Evolutionary conservation across 495 filamentous ascomycete species (phyloP), one percentile per base, ranked within the genome.

Genomic region (Stereocaulon alpinum): DNA sequence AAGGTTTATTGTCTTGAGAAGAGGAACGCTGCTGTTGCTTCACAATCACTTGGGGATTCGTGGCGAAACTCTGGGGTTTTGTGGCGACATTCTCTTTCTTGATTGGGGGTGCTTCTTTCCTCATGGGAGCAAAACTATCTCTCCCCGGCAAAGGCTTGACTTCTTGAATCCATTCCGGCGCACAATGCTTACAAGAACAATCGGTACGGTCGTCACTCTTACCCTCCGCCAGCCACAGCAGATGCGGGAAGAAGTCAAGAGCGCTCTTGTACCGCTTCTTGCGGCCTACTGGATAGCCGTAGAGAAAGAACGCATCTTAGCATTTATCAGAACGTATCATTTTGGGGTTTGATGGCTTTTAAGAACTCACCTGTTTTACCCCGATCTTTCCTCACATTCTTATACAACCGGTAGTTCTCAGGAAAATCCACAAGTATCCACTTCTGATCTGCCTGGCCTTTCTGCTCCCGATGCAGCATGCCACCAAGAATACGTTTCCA

Each of bases 251-350:
- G 70, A 85, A 85, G 44, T 85, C 81, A 5, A 67, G 70, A 5
- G 82, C 80, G 56, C 77, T 83, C 55, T 82, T 66, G 63, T 75
- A 86, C 6, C 80, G 73, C 67, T 84, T 84, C 58, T 74, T 79
- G 17, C 75, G 73, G 3, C 81, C 82, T 32, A 71, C 64, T 1
- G 81, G 82, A 61, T 85, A 77, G 32, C 82, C 82, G 61, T 84
- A 85, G 3, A 86, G 72, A 67, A 83, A 85, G 18, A 75, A 77
- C 6, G 49, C 49, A 65, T 85, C 83, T 64, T 77, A 72, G 30
- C 74, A 68, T 49, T 77, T 72, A 59, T 76, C 75, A 37, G 66
- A 66, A 18, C 68, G 70, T 22, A 64, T 71, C 9, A 69, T 69
- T 60, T 75, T 71, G 27, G 66, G 74, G 50, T 72, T 74, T 51